Conservation (phyloP, 805 yeast genomes). For the Cyberlindnera sargentensis region DNA sequence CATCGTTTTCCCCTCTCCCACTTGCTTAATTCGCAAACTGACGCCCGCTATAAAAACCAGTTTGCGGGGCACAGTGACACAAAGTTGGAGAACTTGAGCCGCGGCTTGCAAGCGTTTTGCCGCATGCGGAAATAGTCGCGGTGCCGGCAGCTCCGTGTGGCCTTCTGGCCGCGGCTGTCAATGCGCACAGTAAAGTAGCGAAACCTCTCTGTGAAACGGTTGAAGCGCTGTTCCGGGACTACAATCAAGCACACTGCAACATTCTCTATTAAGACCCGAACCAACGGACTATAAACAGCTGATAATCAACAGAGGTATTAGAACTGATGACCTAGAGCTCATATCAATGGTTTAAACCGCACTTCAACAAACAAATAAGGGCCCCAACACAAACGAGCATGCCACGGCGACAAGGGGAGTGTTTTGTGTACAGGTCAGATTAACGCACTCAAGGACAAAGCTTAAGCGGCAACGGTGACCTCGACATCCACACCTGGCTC, state of each 20-base stretch:
- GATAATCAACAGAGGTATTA: constrained; percentile 27
- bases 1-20: no score
- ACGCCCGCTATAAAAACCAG: no score
- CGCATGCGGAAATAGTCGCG: no score
- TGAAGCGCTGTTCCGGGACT: no score
- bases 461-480: constrained; percentile 82
- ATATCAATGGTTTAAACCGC: constrained; percentile 9
- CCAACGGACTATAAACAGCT: constrained; percentile 22
- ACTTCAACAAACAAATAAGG: constrained; percentile 10
- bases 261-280: constrained; percentile 9
- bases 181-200: no score
- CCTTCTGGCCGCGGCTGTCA: no score
- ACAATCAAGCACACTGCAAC: background rate
- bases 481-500: constrained; percentile 99
- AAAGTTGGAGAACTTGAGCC: no score
- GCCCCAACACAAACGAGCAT: background rate
- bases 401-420: background rate
- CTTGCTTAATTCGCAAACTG: no score
- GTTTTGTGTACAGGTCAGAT: background rate
- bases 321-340: constrained; percentile 26
- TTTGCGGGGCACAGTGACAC: no score
- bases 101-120: no score
- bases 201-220: no score
- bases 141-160: no score
- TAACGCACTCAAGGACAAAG: background rate